Evolutionary conservation across 2,329 filamentous ascomycete genomes (phyloP).

Genomic region (Drechslerella coelobrocha): DNA sequence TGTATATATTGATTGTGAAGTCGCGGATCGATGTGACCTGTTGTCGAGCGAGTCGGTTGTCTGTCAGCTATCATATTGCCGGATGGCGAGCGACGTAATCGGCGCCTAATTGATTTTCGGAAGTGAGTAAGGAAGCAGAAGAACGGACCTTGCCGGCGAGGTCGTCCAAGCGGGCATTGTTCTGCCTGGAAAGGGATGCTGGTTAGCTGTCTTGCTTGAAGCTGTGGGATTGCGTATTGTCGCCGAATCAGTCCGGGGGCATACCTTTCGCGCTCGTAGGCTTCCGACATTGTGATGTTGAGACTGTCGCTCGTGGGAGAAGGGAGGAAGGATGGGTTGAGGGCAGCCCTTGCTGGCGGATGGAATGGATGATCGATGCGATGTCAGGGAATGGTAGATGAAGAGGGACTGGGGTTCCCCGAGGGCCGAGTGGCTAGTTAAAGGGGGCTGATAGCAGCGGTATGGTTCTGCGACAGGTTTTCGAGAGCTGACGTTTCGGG

Average conservation of each 20-base stretch:
- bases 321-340: not conserved
- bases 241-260: constrained; percentile 28
- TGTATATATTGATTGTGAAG: constrained; percentile 97
- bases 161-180: constrained; percentile 91
- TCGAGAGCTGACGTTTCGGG: constrained; percentile 34
- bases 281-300: constrained; percentile 62
- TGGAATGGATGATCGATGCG: constrained; percentile 4
- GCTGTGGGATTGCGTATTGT: constrained; percentile 3
- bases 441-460: not conserved
- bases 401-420: constrained; percentile 7
- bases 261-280: constrained; percentile 68
- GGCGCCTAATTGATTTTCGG: not conserved
- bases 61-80: too few relatives aligned
- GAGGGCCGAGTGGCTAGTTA: constrained; percentile 10
- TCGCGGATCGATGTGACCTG: constrained; percentile 82
- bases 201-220: constrained; percentile 15
- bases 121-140: not conserved
- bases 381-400: not conserved
- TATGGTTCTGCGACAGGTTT: constrained; percentile 27
- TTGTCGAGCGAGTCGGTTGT: too few relatives aligned
- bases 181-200: constrained; percentile 68
- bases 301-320: not conserved
- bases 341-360: not conserved
- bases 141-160: constrained; percentile 74
- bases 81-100: not conserved